These are phyloP conservation scores for Martiniozyma abietophila DNA, from an alignment of 805 yeast genomes.

Conservation along the genomic window DNA sequence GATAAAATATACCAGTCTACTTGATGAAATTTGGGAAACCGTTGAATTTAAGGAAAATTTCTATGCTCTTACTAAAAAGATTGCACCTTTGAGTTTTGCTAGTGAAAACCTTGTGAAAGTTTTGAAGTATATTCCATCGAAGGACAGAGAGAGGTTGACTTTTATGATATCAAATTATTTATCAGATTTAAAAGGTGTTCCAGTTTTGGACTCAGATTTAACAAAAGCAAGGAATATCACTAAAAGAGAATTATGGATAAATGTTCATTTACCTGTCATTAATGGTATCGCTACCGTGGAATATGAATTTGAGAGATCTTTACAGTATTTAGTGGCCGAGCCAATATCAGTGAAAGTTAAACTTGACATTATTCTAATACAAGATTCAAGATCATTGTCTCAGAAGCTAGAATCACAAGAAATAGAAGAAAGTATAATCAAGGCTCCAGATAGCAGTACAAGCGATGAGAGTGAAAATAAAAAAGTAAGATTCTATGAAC, in stretches of 20 bases:
- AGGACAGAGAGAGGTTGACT: constrained; percentile 11
- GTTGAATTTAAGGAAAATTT: constrained; percentile 20
- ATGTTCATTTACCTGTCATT: constrained; percentile 54
- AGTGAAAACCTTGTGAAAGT: constrained; percentile 3
- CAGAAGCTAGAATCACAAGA: too few relatives aligned
- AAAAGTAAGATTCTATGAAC: constrained; percentile 21
- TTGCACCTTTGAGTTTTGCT: constrained; percentile 13
- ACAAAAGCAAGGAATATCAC: constrained; percentile 2
- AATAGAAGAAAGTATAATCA: too few relatives aligned
- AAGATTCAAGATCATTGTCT: too few relatives aligned
- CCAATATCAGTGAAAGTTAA: constrained; percentile 39
- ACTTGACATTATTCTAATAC: constrained; percentile 24
- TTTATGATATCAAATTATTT: constrained; percentile 12
- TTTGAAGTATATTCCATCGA: constrained; percentile 11
- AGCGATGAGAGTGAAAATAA: constrained; percentile 16
- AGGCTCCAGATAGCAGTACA: constrained; percentile 1
- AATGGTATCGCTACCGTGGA: constrained; percentile 54
- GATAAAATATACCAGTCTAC: constrained; percentile 17
- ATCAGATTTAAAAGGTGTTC: neutral
- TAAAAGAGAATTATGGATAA: constrained; percentile 28
- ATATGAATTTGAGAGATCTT: constrained; percentile 29
- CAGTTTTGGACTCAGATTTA: constrained; percentile 7
- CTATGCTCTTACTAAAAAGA: constrained; percentile 20
- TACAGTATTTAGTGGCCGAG: constrained; percentile 52
- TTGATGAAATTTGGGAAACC: constrained; percentile 13